These are phyloP conservation scores for Kurtzmaniella quercitrusa DNA, from an alignment of 1,139 yeast genomes.

Conservation along the genomic window DNA sequence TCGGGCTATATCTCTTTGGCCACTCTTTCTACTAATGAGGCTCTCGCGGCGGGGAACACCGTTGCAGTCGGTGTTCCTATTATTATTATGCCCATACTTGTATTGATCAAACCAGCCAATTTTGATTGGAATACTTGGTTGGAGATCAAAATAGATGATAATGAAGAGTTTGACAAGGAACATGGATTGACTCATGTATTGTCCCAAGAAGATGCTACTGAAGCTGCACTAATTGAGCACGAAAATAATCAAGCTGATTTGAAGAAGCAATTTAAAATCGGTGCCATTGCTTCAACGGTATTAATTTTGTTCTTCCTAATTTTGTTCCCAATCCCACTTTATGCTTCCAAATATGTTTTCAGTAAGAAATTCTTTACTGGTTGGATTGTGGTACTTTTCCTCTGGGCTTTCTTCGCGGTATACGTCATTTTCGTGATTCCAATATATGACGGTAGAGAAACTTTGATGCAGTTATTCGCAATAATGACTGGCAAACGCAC, in stretches of 20 bases:
- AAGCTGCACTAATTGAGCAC: not conserved
- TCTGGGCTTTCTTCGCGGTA: not conserved
- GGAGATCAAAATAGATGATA: not conserved
- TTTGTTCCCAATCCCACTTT: not conserved
- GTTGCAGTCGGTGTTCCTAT: conserved; percentile 22
- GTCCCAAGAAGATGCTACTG: not conserved
- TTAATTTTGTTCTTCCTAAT: not conserved
- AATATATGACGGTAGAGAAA: not conserved
- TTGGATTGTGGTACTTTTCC: not conserved
- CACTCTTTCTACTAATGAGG: conserved; percentile 21
- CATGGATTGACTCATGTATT: not conserved
- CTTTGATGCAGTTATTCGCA: not conserved
- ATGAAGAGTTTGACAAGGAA: not conserved
- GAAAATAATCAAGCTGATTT: not conserved
- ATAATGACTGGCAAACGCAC: not conserved
- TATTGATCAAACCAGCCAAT: conserved; percentile 24
- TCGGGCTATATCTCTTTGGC: conserved; percentile 20
- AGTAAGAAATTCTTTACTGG: not conserved
- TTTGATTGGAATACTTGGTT: conserved; percentile 17
- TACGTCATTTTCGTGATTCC: not conserved
- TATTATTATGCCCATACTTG: conserved; percentile 19
- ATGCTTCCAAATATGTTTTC: not conserved
- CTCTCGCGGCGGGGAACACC: conserved; percentile 33
- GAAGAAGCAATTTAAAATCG: not conserved
- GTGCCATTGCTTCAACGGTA: not conserved